phyloP scores from a whole-genome alignment of 2,329 filamentous ascomycete species.

The Fusarium marasasianum region DNA sequence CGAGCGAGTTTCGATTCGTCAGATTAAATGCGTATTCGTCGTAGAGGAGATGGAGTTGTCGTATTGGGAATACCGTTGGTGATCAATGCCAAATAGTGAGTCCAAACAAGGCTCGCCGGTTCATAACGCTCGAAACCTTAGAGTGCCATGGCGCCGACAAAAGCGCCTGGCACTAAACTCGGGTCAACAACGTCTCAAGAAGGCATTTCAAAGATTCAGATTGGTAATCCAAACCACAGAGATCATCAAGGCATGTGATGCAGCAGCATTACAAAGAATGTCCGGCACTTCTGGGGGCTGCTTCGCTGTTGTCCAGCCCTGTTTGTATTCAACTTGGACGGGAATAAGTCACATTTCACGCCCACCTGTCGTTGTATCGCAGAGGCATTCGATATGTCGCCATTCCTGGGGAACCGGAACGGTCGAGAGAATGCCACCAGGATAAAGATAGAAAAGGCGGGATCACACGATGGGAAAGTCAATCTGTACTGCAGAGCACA shows the following conservation, averaged over 20 bases:
- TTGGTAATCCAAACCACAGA: neutral
- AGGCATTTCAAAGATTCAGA: neutral
- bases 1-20: conserved; percentile 15
- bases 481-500: neutral
- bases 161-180: neutral
- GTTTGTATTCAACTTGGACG: neutral
- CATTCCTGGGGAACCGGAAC: neutral
- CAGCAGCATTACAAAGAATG: neutral
- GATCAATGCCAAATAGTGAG: neutral
- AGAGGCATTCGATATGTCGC: neutral
- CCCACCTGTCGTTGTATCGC: neutral
- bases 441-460: conserved; percentile 20
- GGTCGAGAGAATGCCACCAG: neutral
- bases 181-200: conserved; percentile 1
- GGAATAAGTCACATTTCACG: neutral
- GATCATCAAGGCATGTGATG: conserved; percentile 3
- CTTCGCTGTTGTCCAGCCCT: neutral
- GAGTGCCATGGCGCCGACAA: conserved; percentile 2
- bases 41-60: conserved; percentile 1
- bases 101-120: neutral
- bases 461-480: neutral
- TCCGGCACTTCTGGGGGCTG: conserved; percentile 7
- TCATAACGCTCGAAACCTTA: conserved; percentile 15
- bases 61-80: neutral
- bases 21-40: neutral